Percentiles rank a stretch among this genome's conserved stretches.
Evolutionary conservation across 2,329 filamentous ascomycete genomes (phyloP).

Genomic region (Tolypocladium paradoxum): DNA sequence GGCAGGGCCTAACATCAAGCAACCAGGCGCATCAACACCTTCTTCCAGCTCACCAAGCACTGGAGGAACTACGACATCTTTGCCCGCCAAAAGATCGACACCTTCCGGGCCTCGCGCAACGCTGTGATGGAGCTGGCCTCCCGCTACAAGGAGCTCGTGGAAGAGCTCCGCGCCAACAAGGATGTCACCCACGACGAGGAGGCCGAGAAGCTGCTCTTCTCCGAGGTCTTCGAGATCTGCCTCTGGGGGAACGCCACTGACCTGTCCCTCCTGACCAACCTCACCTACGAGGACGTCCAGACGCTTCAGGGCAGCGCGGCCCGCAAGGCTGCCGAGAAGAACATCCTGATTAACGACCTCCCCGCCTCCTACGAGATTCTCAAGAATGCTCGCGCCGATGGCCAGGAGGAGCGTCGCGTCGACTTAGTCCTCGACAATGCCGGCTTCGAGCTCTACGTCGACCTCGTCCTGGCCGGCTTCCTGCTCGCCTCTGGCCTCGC

Average conservation of each 20-base stretch:
- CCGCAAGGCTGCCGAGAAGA: slow-evolving; percentile 76
- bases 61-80: slow-evolving; percentile 93
- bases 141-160: slow-evolving; percentile 65
- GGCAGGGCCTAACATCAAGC: slow-evolving; percentile 5
- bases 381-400: slow-evolving; percentile 50
- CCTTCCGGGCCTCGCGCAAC: slow-evolving; percentile 82
- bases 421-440: slow-evolving; percentile 97
- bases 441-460: slow-evolving; percentile 94
- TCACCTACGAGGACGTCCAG: slow-evolving; percentile 93
- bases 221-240: slow-evolving; percentile 92
- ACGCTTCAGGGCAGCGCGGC: slow-evolving; percentile 86
- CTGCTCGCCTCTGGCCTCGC: slow-evolving; percentile 76
- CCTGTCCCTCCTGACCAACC: slow-evolving; percentile 76
- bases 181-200: slow-evolving; percentile 46
- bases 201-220: slow-evolving; percentile 69
- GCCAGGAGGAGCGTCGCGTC: slow-evolving; percentile 61
- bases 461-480: slow-evolving; percentile 85
- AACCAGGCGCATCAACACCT: slow-evolving; percentile 60
- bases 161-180: slow-evolving; percentile 48
- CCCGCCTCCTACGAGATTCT: slow-evolving; percentile 59
- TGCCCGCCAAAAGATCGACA: slow-evolving; percentile 77
- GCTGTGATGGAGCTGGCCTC: slow-evolving; percentile 73
- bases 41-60: slow-evolving; percentile 64
- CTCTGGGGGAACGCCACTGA: slow-evolving; percentile 97
- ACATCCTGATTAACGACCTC: slow-evolving; percentile 85